Evolutionary conservation across 257 asterid genomes (phyloP), one percentile per base, ranked within the genome.

Genomic region (Forsythia suspensa): DNA sequence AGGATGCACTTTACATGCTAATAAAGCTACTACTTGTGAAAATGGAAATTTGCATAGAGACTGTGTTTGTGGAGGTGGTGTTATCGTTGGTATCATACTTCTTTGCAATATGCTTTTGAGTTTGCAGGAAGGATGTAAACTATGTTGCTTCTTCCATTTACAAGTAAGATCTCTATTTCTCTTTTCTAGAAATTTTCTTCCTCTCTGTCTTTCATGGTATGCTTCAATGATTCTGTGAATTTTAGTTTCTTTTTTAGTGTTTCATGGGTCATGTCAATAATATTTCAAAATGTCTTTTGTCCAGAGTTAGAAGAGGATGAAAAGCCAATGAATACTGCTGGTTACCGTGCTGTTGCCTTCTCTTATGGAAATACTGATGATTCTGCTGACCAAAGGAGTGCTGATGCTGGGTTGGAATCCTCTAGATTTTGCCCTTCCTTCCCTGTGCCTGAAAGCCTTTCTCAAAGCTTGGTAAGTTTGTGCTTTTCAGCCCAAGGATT

Each of bases 391-490:
- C 82, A 83, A 71, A 87, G 81, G 81, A 81, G 80, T 76, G 75
- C 82, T 66, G 94, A 87, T 76, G 86, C 57, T 80, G 94, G 80
- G 73, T 69, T 79, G 84, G 96, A 88, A 80, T 77, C 84, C 73
- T 79, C 88, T 75, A 86, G 83, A 80, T 96, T 88, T 86, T 70
- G 71, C 70, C 98, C 97, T 74, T 87, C 92, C 67, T 91, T 96
- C 79, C 79, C 89, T 51, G 87, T 96, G 75, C 99, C 98, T 63
- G 89, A 73, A 63, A 70, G 75, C 80, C 89, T 89, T 86, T 85
- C 75, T 79, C 93, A 87, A 40, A 77, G 88, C 90, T 90, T 96
- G 97, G 99, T 96, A 89, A 92, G 97, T 84, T 69, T 71, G 72
- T 71, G 72, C 73, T 77, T 79, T 82, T 55, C 75, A 71, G 73